phyloP scores from a whole-genome alignment of 2,329 filamentous ascomycete genomes.

The Alternaria triticimaculans region DNA sequence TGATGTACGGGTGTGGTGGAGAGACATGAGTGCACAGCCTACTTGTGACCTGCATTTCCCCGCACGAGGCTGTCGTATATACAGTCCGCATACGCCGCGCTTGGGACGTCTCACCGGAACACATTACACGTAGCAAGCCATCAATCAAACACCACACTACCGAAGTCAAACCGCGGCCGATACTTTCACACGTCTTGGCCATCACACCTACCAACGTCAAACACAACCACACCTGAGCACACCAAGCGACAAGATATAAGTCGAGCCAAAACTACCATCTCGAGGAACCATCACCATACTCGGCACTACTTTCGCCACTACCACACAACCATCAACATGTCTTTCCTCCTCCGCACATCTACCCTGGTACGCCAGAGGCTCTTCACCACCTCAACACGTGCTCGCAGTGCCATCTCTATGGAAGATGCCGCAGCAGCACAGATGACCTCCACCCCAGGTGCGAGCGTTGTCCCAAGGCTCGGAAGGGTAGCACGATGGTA shows the following conservation, averaged over 20 bases:
- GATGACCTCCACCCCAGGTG: constrained; percentile 25
- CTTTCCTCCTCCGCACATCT: constrained; percentile 34
- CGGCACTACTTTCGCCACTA: constrained; percentile 6
- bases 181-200: constrained; percentile 22
- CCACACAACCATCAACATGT: constrained; percentile 30
- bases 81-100: constrained; percentile 26
- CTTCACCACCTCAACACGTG: constrained; percentile 40
- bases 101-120: constrained; percentile 20
- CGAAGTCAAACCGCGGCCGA: constrained; percentile 25
- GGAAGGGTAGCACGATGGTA: constrained; percentile 44
- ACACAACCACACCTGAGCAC: background rate
- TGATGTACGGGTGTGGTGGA: constrained; percentile 35
- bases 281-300: constrained; percentile 1
- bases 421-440: constrained; percentile 32
- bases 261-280: constrained; percentile 2
- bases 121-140: constrained; percentile 18
- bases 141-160: constrained; percentile 14
- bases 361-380: constrained; percentile 33
- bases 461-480: constrained; percentile 36
- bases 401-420: constrained; percentile 32
- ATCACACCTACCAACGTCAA: constrained; percentile 3
- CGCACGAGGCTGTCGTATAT: constrained; percentile 34
- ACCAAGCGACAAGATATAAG: constrained; percentile 8
- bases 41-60: constrained; percentile 36
- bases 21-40: constrained; percentile 34